Evolutionary conservation across 2,329 filamentous ascomycete genomes (phyloP), one percentile per base, ranked within the genome.

Genomic region (Cladophialophora immunda): DNA sequence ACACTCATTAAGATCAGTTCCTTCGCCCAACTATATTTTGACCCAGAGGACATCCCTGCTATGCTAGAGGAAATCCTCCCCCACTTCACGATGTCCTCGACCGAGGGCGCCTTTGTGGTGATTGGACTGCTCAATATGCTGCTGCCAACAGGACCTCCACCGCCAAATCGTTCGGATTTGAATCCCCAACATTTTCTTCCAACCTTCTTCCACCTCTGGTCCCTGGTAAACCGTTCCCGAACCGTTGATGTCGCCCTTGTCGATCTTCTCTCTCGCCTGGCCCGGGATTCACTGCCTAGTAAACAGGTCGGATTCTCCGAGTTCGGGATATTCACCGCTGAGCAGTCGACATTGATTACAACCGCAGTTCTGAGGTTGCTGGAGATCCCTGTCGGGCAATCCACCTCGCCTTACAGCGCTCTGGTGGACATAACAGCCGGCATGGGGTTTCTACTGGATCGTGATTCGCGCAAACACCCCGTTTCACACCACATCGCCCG

Each of bases 181-280:
- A 89, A 93, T 72, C 94, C 95, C 0, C 90, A 94, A 71, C 89
- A 94, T 75, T 94, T 96, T 75, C 82, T 98, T 38, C 95, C 95
- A 2, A 97, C 94, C 0, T 90, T 97, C 73, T 99, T 99, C 83
- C 95, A 99, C 78, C 81, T 98, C 1, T 99, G 95, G 95, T 95
- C 94, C 1, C 84, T 98, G 50, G 89, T 98, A 71, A 95, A 93
- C 73, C 87, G 96, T 59, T 98, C 94, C 0, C 95, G 92, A 78
- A 86, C 89, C 3, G 91, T 95, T 68, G 95, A 99, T 78, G 87
- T 92, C 65, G 90, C 91, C 69, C 94, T 97, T 74, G 87, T 98
- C 70, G 95, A 99, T 78, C 86, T 97, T 34, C 87, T 97, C 69
- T 98, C 95, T 13, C 87, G 95, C 60, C 83, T 97, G 75, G 90